Evolutionary conservation across 805 yeast genomes (phyloP), one percentile per base, ranked within the genome.

Genomic region (Suhomyces xylopsoci): DNA sequence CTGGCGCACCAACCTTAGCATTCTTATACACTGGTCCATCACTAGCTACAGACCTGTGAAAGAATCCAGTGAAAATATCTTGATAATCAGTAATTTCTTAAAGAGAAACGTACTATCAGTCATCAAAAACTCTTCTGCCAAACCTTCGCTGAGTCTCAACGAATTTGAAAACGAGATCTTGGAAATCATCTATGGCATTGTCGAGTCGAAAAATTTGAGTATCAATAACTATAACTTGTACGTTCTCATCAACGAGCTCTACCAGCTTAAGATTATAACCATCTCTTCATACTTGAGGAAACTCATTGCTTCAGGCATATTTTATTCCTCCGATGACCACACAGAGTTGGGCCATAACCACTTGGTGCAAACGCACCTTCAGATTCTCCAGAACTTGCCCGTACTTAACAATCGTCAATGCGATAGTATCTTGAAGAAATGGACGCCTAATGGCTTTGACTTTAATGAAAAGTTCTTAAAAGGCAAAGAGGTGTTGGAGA

Each of bases 221-320:
- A 22, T 48, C 30, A 15, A 36, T 10, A 40, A 42, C 25, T 49
- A 66, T 55, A 67, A 66, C 48, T 66, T 81, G 28, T 71, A 77
- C 55, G 73, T 78, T n/a, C 66, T 84, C 30, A 73, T 86, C 15
- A 74, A 77, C 50, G 85, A 81, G 63, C 65, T 85, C 3, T 75
- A 77, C 47, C 79, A 76, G 42, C 58, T 76, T 50, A 79, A 78
- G 45, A 65, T 87, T 22, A 76, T 87, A 22, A 68, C 81, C 2
- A 73, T 84, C 14, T 82, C 87, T 1, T 79, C 87, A 1, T 93
- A 93, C 62, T 75, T 92, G 52, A 74, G 97, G 61, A 82, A 85
- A 58, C 71, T 92, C 36, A 91, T 93, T 45, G 90, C 97, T 8
- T 84, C 94, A 0, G 99, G 97, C 4, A 76, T 90, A 0, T 81